phyloP scores from a whole-genome alignment of 257 asterid species.

The Fraxinus excelsior region DNA sequence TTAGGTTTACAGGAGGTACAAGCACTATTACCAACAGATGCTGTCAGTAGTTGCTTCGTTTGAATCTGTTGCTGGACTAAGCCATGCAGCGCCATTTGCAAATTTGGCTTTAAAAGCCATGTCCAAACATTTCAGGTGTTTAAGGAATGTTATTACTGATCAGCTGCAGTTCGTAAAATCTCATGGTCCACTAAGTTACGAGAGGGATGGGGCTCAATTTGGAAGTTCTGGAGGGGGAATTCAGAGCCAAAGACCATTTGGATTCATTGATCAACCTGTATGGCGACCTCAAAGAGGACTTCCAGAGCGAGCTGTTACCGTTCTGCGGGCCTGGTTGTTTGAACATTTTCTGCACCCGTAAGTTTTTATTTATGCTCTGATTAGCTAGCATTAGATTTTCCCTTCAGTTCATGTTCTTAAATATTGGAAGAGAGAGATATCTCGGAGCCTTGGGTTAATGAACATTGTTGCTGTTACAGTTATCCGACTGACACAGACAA shows the following conservation, averaged over 20 bases:
- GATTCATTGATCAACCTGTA: constrained; percentile 66
- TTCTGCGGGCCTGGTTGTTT: constrained; percentile 89
- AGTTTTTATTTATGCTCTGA: constrained; percentile 21
- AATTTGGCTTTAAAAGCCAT: constrained; percentile 71
- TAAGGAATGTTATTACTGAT: constrained; percentile 73
- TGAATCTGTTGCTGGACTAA: constrained; percentile 86
- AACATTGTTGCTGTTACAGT: constrained; percentile 35
- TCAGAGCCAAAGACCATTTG: constrained; percentile 47
- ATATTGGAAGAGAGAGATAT: background rate
- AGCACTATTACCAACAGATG: constrained; percentile 87
- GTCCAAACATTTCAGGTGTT: constrained; percentile 70
- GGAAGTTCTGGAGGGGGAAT: constrained; percentile 43
- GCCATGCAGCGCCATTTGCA: constrained; percentile 88
- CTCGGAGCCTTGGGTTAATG: background rate
- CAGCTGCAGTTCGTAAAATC: constrained; percentile 72
- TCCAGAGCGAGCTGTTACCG: constrained; percentile 94
- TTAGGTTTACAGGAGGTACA: constrained; percentile 83
- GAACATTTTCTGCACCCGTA: constrained; percentile 98
- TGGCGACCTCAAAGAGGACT: constrained; percentile 99
- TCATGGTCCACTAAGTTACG: constrained; percentile 44
- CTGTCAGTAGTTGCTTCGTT: constrained; percentile 80
- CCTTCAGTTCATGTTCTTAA: background rate
- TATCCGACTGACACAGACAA: constrained; percentile 94
- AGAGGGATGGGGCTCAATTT: constrained; percentile 40
- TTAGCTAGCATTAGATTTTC: too few species aligned